Percentiles rank a stretch among this genome's conserved stretches.
These are phyloP conservation scores for Penicillium cataractarum DNA, from an alignment of 495 filamentous ascomycete species.

Conservation along the genomic window DNA sequence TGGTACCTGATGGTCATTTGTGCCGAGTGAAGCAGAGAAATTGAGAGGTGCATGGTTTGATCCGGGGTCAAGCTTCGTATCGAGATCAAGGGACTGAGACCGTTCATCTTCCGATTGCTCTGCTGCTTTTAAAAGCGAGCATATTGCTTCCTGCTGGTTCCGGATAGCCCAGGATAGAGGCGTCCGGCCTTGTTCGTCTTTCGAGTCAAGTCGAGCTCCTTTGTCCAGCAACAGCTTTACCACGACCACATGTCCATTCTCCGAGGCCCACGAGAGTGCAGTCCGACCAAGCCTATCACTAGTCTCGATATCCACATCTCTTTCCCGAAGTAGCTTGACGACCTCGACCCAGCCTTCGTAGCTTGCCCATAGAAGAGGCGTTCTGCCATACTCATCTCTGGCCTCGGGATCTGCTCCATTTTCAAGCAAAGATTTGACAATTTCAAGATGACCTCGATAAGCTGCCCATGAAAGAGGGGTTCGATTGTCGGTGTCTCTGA, in stretches of 20 bases:
- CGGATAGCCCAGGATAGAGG: background rate
- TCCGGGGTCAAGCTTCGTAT: background rate
- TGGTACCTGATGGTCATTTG: background rate
- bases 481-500: background rate
- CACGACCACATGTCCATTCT: background rate
- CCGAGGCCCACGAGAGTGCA: background rate
- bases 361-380: background rate
- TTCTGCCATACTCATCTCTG: background rate
- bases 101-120: background rate
- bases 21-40: background rate
- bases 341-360: slow-evolving; percentile 1
- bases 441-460: background rate
- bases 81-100: background rate
- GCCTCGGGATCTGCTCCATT: background rate
- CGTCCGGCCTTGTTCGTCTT: background rate
- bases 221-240: slow-evolving; percentile 4
- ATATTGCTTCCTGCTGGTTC: background rate
- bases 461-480: background rate
- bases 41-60: background rate
- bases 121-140: background rate
- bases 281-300: background rate
- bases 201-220: background rate
- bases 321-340: background rate
- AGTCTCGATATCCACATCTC: background rate
- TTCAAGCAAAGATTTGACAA: background rate